Conservation (phyloP, 2,329 filamentous ascomycete genomes). For the Epichloe baconii region DNA sequence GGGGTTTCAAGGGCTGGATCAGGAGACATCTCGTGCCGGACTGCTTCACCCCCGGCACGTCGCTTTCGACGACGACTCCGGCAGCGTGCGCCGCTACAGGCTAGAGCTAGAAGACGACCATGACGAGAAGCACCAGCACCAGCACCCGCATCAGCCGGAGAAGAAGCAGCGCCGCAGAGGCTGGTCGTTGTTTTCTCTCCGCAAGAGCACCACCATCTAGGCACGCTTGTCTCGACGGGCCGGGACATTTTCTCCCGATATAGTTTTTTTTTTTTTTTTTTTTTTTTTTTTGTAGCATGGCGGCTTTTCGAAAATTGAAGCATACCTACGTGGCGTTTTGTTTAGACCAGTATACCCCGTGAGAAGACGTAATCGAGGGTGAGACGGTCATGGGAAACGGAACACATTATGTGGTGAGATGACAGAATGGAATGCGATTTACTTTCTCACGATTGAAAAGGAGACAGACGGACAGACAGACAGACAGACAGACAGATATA, state of each 20-base stretch:
- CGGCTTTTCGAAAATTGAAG: constrained; percentile 8
- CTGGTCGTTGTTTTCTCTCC: constrained; percentile 18
- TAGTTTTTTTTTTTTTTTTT: too few relatives aligned
- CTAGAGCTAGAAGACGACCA: constrained; percentile 40
- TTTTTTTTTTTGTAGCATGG: constrained; percentile 5
- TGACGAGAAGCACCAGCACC: constrained; percentile 12
- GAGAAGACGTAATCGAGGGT: too few relatives aligned
- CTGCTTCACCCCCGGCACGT: constrained; percentile 41
- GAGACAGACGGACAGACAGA: too few relatives aligned
- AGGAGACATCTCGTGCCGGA: constrained; percentile 44
- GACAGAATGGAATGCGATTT: too few relatives aligned
- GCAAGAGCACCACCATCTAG: constrained; percentile 11
- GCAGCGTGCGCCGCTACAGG: constrained; percentile 50
- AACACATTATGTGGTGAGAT: too few relatives aligned
- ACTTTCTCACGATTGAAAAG: too few relatives aligned
- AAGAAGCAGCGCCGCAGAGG: constrained; percentile 11
- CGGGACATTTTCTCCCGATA: background rate
- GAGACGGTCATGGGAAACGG: too few relatives aligned
- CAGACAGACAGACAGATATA: too few relatives aligned
- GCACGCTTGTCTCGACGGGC: too few relatives aligned
- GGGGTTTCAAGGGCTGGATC: constrained; percentile 48
- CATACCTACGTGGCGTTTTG: too few relatives aligned
- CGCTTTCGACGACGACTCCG: constrained; percentile 47
- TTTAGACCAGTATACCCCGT: background rate
- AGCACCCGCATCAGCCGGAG: constrained; percentile 4